Evolutionary conservation across 192 early-diverging fungal genomes (phyloP).

Genomic region (Coemansia sp.): DNA sequence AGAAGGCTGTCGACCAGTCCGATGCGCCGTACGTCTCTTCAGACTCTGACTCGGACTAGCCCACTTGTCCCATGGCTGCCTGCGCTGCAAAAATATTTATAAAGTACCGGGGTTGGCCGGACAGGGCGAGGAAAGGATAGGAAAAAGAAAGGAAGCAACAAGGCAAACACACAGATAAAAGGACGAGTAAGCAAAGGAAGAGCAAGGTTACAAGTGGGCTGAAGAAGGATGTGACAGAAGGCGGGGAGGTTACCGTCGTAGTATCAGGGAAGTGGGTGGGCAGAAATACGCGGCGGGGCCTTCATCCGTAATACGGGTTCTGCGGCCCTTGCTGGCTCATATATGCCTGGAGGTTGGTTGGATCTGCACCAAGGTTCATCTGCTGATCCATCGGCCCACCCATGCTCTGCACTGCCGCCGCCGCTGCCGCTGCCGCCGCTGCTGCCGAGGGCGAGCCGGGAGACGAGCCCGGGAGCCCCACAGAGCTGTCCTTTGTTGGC

Average conservation of each 20-base stretch:
- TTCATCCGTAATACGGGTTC: constrained; percentile 41
- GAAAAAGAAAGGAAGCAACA: no score
- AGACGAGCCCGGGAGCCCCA: constrained; percentile 10
- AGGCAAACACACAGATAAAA: no score
- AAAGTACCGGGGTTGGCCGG: neutral
- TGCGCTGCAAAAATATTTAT: neutral
- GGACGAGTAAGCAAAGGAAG: no score
- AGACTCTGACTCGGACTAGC: constrained; percentile 37
- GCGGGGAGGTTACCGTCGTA: no score
- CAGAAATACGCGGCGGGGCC: no score
- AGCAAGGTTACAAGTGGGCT: no score
- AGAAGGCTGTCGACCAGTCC: constrained; percentile 19
- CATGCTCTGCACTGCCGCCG: constrained; percentile 15
- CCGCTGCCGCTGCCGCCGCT: constrained; percentile 12
- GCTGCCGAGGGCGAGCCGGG: constrained; percentile 10
- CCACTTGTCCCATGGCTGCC: neutral
- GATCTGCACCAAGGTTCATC: constrained; percentile 19
- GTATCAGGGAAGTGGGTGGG: no score
- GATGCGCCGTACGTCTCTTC: constrained; percentile 39
- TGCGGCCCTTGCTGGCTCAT: constrained; percentile 39
- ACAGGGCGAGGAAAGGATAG: no score
- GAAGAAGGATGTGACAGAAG: no score
- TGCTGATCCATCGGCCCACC: constrained; percentile 17
- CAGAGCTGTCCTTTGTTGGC: constrained; percentile 14
- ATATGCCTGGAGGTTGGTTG: constrained; percentile 33